Evolutionary conservation across 202 grass and related monocot species (phyloP).

Genomic region (Cymbopogon flexuosus): DNA sequence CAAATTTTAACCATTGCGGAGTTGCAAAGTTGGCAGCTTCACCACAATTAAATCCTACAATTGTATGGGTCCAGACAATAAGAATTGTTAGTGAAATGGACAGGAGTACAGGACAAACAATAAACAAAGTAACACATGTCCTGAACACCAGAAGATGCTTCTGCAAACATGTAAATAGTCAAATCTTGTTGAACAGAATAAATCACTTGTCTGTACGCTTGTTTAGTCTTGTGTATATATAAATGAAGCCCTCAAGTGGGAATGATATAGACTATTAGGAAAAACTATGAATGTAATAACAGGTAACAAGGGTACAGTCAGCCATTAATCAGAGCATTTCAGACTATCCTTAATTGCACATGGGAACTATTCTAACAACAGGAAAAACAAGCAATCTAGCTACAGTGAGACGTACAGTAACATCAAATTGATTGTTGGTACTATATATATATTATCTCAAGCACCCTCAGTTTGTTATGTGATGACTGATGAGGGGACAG

Average conservation of each 20-base stretch:
- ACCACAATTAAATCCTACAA: conserved; percentile 90
- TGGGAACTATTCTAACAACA: conserved; percentile 1
- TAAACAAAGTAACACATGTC: neutral
- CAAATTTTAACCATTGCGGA: conserved; percentile 91
- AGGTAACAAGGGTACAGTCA: neutral
- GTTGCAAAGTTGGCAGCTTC: conserved; percentile 98
- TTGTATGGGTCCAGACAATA: neutral
- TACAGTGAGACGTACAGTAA: neutral
- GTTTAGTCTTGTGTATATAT: neutral
- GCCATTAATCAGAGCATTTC: neutral
- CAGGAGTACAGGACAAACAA: neutral
- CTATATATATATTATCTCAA: neutral
- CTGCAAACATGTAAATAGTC: neutral
- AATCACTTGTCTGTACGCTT: neutral
- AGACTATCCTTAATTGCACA: neutral
- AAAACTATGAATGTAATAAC: neutral
- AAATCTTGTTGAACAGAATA: neutral
- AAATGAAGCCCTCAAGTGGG: neutral
- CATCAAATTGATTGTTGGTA: neutral
- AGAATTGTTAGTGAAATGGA: conserved; percentile 22
- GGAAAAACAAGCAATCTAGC: neutral
- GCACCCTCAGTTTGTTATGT: neutral
- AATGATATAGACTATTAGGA: neutral
- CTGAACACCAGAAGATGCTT: neutral
- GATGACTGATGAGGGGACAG: neutral